These are phyloP conservation scores for Isatis tinctoria DNA, from an alignment of 345 rosid genomes.

Conservation along the genomic window DNA sequence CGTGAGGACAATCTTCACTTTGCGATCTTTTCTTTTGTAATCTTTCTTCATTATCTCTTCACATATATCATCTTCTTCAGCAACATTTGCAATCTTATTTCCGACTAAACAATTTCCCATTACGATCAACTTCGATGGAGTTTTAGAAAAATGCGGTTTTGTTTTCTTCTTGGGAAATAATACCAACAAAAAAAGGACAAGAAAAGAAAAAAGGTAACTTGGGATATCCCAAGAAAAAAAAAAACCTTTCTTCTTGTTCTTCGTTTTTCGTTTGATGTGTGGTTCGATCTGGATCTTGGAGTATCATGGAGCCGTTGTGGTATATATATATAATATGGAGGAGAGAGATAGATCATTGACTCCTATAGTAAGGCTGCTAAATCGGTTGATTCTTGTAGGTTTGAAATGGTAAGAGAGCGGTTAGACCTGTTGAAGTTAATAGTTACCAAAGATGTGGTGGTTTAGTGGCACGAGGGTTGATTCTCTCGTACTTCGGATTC, in stretches of 20 bases:
- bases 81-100: conserved; percentile 11
- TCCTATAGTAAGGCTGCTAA: background rate
- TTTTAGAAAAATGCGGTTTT: background rate
- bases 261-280: background rate
- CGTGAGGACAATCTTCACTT: conserved; percentile 26
- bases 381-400: background rate
- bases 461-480: no score
- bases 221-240: conserved; percentile 33
- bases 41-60: conserved; percentile 15
- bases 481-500: no score
- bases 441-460: no score
- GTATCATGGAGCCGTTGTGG: background rate
- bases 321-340: conserved; percentile 5
- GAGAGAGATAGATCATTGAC: conserved; percentile 3
- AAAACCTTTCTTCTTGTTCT: conserved; percentile 7
- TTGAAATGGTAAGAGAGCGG: conserved; percentile 1
- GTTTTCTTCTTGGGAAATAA: background rate
- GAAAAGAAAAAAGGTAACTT: conserved; percentile 24
- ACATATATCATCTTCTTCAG: conserved; percentile 11
- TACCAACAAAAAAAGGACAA: background rate
- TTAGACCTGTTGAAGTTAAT: background rate
- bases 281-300: background rate
- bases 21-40: conserved; percentile 30
- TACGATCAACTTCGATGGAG: conserved; percentile 1
- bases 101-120: conserved; percentile 33